Conservation (phyloP, 352 stramenopile genomes). For the Thalassiosira livingstoniorum region DNA sequence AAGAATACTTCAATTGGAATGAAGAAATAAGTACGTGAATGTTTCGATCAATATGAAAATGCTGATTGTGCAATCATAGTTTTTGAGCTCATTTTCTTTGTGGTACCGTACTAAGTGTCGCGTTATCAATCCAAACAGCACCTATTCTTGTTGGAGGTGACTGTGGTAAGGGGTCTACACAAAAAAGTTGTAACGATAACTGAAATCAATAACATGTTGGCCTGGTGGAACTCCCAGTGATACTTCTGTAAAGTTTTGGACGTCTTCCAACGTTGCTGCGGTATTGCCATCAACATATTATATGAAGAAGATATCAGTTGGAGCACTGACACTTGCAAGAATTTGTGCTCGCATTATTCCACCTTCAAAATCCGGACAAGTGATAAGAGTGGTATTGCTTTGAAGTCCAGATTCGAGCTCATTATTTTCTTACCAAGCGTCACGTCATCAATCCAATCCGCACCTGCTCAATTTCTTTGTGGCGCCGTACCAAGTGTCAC, state of each 20-base stretch:
- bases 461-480: too few species aligned
- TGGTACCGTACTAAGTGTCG: constrained; percentile 3
- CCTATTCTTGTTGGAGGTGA: too few species aligned
- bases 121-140: constrained; percentile 34
- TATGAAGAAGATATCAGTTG: constrained; percentile 44
- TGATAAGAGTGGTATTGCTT: constrained; percentile 35
- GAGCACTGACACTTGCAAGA: constrained; percentile 33
- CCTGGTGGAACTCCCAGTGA: constrained; percentile 31
- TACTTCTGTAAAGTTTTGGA: constrained; percentile 38
- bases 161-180: too few species aligned
- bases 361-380: constrained; percentile 21
- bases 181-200: constrained; percentile 51
- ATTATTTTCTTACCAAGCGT: too few species aligned
- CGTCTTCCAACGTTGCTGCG: constrained; percentile 29
- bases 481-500: too few species aligned
- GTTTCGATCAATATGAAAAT: too few species aligned
- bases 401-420: constrained; percentile 34
- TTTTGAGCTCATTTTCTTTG: not conserved
- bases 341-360: constrained; percentile 20
- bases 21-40: too few species aligned
- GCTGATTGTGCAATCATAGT: too few species aligned
- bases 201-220: constrained; percentile 45
- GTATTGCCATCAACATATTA: constrained; percentile 40
- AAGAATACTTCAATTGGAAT: too few species aligned
- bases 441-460: too few species aligned